These are phyloP conservation scores for Calonectria naviculata DNA, from an alignment of 2,329 filamentous ascomycete genomes.

Conservation along the genomic window DNA sequence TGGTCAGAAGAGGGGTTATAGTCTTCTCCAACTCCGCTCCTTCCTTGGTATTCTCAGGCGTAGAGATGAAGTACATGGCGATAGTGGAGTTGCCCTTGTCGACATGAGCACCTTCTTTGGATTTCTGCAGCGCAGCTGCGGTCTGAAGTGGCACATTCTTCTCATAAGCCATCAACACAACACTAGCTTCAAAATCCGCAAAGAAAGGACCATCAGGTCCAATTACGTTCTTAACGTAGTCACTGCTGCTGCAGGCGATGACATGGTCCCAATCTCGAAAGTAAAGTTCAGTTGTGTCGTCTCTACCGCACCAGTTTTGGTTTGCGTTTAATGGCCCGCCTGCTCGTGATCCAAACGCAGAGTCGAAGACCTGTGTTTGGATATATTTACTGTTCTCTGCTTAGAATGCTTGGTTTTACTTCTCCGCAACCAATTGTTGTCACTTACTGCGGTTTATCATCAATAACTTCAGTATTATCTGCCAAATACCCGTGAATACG, in stretches of 20 bases:
- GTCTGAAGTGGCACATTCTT: not conserved
- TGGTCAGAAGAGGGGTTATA: not conserved
- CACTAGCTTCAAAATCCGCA: not conserved
- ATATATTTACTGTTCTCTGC: not conserved
- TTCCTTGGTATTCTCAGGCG: not conserved
- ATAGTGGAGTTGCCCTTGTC: not conserved
- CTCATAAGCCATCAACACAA: not conserved
- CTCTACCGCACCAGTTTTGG: not conserved
- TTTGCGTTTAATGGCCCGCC: not conserved
- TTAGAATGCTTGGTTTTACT: too few relatives aligned
- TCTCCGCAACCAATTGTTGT: too few relatives aligned
- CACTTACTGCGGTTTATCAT: not conserved
- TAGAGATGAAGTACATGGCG: not conserved
- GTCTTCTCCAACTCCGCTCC: not conserved
- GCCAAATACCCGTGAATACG: not conserved
- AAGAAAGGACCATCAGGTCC: not conserved
- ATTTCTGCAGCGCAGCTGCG: not conserved
- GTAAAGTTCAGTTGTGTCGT: not conserved
- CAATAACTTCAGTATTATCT: not conserved
- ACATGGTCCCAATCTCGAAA: not conserved
- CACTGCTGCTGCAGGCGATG: not conserved
- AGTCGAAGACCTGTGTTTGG: not conserved
- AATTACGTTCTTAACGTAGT: not conserved
- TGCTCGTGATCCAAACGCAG: not conserved
- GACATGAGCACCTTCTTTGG: not conserved